Base-by-base conservation (phyloP, 176 grass and related monocot genomes). In the Olyra latifolia region DNA sequence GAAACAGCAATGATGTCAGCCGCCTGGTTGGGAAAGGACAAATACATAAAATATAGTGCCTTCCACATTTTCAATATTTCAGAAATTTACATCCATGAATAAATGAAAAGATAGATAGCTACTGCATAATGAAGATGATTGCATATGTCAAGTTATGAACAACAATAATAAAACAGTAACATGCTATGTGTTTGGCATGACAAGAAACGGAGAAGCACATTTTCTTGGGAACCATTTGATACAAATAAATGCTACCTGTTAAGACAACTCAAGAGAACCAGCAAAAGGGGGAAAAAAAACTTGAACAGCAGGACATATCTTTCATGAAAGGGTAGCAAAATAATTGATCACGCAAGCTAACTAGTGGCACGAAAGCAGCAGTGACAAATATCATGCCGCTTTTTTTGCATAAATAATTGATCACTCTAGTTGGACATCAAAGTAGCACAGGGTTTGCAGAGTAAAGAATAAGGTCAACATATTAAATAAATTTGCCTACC, bases 1-100 rank as follows among this genome's bases (percentile, higher is more conserved):
- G 80, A 83, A 87, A 95, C 81, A 74, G 90, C 74, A 69, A 99
- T 66, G 65, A 95, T 92, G 79, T 93, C 90, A 55, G 94, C 80
- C 7, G 86, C 96, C 96, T 99, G 84, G 40, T 77, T 83, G 62
- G 71, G 7, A 69, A 76, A 72, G 8, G 60, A 84, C 19, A 62
- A 48, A 63, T 32, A 84, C 28, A 62, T 10, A 64, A 87, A 83
- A 35, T 23, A 69, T 39, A 63, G 57, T 42, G 62, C 4, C 62
- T 35, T 65, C 35, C 19, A 29, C 30, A 40, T 43, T 11, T 65
- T 62, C 30, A 81, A 63, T 13, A 15, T 43, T 74, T 29, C 43
- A 74, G 23, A 74, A 71, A 66, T 55, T 45, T 50, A 74, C 45
- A 66, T 83, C 11, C 32, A 75, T 25, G 17, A 67, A 23, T 0